Conservation (phyloP, 441 rosid genomes). For the Jatropha multifida region DNA sequence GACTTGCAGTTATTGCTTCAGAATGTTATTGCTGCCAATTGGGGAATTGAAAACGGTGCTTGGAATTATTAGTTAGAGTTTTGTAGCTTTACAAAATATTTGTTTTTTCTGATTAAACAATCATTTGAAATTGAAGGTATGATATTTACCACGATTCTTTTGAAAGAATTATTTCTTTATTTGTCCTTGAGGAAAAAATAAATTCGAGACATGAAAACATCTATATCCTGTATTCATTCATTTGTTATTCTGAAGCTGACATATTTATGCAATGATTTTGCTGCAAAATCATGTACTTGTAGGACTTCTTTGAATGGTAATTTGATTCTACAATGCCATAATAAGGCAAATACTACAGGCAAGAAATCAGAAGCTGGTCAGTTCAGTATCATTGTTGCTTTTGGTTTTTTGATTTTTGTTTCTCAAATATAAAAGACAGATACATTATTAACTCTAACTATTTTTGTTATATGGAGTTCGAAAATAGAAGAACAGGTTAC, state of each 20-base stretch:
- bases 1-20: conserved; percentile 72
- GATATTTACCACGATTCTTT: background rate
- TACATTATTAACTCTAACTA: too few relatives aligned
- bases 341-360: background rate
- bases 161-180: background rate
- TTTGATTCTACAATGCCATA: background rate
- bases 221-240: background rate
- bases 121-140: conserved; percentile 16
- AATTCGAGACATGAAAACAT: background rate
- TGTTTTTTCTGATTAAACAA: background rate
- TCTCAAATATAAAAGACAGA: too few relatives aligned
- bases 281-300: background rate
- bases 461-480: too few relatives aligned
- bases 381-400: too few relatives aligned
- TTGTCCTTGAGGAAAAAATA: background rate
- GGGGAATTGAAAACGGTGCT: conserved; percentile 15
- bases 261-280: background rate
- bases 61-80: background rate
- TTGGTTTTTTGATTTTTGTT: too few relatives aligned
- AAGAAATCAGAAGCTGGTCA: background rate
- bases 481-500: too few relatives aligned
- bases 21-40: conserved; percentile 45
- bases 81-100: background rate
- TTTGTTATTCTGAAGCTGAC: background rate
- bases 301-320: background rate